These are phyloP conservation scores for Podaxis carcinomalis DNA, from an alignment of 768 basidiomycete genomes.

Conservation along the genomic window DNA sequence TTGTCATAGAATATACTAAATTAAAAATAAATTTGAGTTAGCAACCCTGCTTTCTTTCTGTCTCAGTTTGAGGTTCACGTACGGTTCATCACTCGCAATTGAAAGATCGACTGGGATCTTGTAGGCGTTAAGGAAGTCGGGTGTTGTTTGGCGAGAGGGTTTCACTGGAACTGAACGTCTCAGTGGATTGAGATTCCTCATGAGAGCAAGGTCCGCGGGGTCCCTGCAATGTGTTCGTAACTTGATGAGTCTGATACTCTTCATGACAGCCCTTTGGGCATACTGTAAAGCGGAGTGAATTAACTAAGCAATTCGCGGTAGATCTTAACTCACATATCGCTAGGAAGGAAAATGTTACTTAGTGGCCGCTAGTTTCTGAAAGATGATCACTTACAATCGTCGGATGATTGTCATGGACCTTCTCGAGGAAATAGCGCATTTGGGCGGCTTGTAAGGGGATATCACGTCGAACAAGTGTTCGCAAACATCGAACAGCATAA, in stretches of 20 bases:
- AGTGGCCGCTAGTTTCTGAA: not conserved
- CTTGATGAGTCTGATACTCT: constrained; percentile 73
- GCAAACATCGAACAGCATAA: constrained; percentile 61
- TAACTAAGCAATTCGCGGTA: not conserved
- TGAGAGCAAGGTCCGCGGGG: constrained; percentile 55
- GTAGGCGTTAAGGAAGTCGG: constrained; percentile 52
- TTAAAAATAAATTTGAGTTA: constrained; percentile 2
- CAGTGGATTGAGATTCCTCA: constrained; percentile 65
- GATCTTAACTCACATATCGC: constrained; percentile 50
- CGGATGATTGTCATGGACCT: constrained; percentile 58
- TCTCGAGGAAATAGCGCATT: constrained; percentile 55
- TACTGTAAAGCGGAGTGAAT: constrained; percentile 37
- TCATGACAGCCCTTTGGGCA: constrained; percentile 72
- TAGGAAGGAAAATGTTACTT: constrained; percentile 19
- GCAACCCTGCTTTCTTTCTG: not conserved
- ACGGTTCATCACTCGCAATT: constrained; percentile 37
- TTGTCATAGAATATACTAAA: constrained; percentile 53
- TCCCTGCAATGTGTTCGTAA: constrained; percentile 64
- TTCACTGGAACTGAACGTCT: constrained; percentile 45
- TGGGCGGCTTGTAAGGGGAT: constrained; percentile 42
- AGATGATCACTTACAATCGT: constrained; percentile 46
- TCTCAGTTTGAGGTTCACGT: constrained; percentile 20
- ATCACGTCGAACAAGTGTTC: constrained; percentile 68
- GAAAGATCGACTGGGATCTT: constrained; percentile 40
- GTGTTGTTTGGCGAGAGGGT: constrained; percentile 48